A percentile compares a stretch with the other conserved stretches of the same genome.
phyloP scores from a whole-genome alignment of 495 filamentous ascomycete genomes.

The Thermothielavioides terrestris region DNA sequence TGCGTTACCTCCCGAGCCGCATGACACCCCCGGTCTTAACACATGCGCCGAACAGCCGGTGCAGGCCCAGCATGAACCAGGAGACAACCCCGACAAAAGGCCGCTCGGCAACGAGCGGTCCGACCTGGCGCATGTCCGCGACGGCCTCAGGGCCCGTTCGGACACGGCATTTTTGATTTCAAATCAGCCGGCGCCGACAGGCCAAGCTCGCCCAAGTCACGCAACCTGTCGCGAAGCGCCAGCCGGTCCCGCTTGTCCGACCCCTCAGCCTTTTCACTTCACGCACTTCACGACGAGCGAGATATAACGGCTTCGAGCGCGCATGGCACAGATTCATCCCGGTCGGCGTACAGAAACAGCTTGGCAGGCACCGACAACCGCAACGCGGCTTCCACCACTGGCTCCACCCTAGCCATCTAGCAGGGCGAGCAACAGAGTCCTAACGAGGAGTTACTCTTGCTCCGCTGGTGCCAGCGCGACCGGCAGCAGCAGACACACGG shows the following conservation, averaged over 20 bases:
- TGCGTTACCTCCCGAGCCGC: no score
- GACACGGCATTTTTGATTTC: constrained; percentile 9
- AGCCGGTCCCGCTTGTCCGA: constrained; percentile 3
- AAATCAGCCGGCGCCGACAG: constrained; percentile 7
- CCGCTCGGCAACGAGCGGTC: not conserved
- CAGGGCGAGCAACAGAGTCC: not conserved
- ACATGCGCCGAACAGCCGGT: not conserved
- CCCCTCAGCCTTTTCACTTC: constrained; percentile 5
- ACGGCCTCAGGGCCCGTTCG: constrained; percentile 10
- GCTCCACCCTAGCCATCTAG: constrained; percentile 3
- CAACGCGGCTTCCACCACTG: not conserved
- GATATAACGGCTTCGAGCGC: not conserved
- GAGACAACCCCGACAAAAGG: not conserved
- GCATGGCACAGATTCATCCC: not conserved
- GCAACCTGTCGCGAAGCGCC: constrained; percentile 14
- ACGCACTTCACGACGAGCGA: not conserved
- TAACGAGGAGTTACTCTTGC: not conserved
- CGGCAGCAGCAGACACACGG: no score
- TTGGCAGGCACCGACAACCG: not conserved
- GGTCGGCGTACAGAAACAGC: not conserved
- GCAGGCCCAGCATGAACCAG: not conserved
- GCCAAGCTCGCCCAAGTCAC: constrained; percentile 20
- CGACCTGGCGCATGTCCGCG: constrained; percentile 8
- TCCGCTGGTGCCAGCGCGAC: not conserved
- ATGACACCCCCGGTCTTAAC: no score